A percentile compares a stretch with the other conserved stretches of the same genome.
Conservation (phyloP, 1,139 yeast genomes). For the Geotrichum europaeum region DNA sequence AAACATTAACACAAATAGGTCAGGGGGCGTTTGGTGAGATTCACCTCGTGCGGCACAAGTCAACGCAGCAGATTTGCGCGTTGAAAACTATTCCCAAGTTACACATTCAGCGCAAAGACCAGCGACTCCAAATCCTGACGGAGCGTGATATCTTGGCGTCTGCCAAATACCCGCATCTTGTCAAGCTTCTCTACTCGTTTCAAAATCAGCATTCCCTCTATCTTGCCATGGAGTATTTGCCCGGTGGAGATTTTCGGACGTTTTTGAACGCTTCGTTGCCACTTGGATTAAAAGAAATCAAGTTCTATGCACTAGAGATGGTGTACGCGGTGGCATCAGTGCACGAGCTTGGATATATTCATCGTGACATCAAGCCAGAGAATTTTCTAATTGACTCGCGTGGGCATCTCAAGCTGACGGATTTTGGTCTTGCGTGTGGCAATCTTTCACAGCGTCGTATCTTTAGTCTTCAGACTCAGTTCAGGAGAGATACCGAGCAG, state of each 20-base stretch:
- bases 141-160: constrained; percentile 18
- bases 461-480: constrained; percentile 11
- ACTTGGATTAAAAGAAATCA: constrained; percentile 8
- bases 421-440: constrained; percentile 57
- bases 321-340: constrained; percentile 74
- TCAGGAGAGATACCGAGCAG: constrained; percentile 1
- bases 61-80: constrained; percentile 15
- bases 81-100: constrained; percentile 17
- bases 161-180: constrained; percentile 14
- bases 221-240: constrained; percentile 18
- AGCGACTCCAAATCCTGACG: constrained; percentile 14
- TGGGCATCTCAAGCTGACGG: constrained; percentile 88
- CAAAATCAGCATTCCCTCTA: constrained; percentile 15
- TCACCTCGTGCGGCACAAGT: constrained; percentile 13
- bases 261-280: constrained; percentile 15
- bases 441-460: constrained; percentile 10
- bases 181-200: constrained; percentile 16
- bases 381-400: constrained; percentile 75
- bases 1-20: constrained; percentile 16
- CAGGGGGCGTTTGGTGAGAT: constrained; percentile 20
- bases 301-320: constrained; percentile 46
- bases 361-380: constrained; percentile 84
- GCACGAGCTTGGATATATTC: constrained; percentile 78
- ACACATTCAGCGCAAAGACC: constrained; percentile 15
- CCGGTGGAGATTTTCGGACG: constrained; percentile 19